Percentiles rank a stretch among this genome's conserved stretches.
These are phyloP conservation scores for Claviceps pusilla DNA, from an alignment of 2,329 filamentous ascomycete genomes.

Conservation along the genomic window DNA sequence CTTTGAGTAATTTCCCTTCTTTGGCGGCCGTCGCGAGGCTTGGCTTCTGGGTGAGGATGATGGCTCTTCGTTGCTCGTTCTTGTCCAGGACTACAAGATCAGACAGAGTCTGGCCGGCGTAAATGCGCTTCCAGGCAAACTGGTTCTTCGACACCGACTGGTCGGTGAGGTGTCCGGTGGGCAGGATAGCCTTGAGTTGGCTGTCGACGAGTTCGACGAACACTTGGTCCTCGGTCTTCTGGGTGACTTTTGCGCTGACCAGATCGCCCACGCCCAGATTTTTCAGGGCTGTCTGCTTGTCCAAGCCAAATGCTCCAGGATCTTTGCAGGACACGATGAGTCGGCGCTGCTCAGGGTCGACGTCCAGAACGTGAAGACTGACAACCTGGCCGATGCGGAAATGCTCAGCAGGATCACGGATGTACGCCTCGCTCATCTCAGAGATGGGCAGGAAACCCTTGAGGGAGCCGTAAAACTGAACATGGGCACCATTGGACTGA, in stretches of 20 bases:
- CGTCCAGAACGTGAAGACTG: slow-evolving; percentile 71
- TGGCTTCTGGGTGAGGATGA: slow-evolving; percentile 69
- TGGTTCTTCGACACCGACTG: slow-evolving; percentile 65
- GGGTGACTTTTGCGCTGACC: slow-evolving; percentile 65
- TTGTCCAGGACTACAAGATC: slow-evolving; percentile 83
- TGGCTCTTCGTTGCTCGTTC: slow-evolving; percentile 57
- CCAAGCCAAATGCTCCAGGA: slow-evolving; percentile 56
- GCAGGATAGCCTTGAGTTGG: slow-evolving; percentile 63
- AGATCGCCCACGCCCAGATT: slow-evolving; percentile 57
- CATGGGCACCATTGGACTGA: slow-evolving; percentile 61
- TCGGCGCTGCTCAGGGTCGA: slow-evolving; percentile 55
- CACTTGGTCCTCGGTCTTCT: slow-evolving; percentile 63
- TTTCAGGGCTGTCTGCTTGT: slow-evolving; percentile 63
- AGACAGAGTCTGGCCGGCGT: slow-evolving; percentile 67
- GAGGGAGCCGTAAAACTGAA: slow-evolving; percentile 80
- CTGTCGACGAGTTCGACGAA: slow-evolving; percentile 61
- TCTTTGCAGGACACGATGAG: slow-evolving; percentile 91
- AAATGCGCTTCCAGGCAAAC: slow-evolving; percentile 63
- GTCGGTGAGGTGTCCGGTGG: slow-evolving; percentile 68
- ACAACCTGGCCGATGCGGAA: slow-evolving; percentile 86
- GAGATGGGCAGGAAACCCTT: slow-evolving; percentile 80
- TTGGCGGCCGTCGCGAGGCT: slow-evolving; percentile 64
- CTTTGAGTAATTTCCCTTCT: slow-evolving; percentile 54
- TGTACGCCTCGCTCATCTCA: slow-evolving; percentile 97
- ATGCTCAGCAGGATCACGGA: slow-evolving; percentile 75